Evolutionary conservation across 441 rosid species (phyloP).

Genomic region (Pelargonium hybrid): DNA sequence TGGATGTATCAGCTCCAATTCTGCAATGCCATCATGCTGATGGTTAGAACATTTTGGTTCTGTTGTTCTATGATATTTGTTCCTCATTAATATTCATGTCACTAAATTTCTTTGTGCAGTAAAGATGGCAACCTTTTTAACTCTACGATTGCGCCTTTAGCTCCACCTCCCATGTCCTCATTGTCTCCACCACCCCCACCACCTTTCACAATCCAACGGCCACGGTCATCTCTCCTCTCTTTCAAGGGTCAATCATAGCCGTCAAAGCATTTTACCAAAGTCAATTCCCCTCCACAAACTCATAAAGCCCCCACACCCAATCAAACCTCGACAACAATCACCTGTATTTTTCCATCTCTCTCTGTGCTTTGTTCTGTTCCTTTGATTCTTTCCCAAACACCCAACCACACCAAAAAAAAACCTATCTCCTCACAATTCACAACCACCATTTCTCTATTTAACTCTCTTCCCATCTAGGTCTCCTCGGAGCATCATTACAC

Average conservation of each 20-base stretch:
- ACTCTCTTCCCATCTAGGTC: neutral
- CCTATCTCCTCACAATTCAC: no score
- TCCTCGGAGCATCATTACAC: neutral
- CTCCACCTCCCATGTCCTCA: conserved; percentile 42
- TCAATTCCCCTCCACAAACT: neutral
- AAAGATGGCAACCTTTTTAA: conserved; percentile 89
- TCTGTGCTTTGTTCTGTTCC: neutral
- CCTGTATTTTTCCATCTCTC: neutral
- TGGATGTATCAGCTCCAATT: no score
- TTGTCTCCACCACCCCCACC: conserved; percentile 29
- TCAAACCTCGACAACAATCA: neutral
- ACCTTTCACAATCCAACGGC: conserved; percentile 29
- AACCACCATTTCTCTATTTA: neutral
- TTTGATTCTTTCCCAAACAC: neutral
- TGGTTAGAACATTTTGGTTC: neutral
- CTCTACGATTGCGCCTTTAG: conserved; percentile 53
- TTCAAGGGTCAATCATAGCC: neutral
- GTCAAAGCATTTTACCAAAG: neutral
- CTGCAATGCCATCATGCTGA: no score
- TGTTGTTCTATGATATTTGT: neutral
- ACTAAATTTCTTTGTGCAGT: conserved; percentile 31
- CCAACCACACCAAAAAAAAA: neutral
- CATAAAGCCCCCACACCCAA: conserved; percentile 6
- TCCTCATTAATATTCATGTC: conserved; percentile 7
- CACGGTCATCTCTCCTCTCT: neutral